Base-by-base conservation (phyloP, 257 asterid species). In the Solanum megistacrolobum region DNA sequence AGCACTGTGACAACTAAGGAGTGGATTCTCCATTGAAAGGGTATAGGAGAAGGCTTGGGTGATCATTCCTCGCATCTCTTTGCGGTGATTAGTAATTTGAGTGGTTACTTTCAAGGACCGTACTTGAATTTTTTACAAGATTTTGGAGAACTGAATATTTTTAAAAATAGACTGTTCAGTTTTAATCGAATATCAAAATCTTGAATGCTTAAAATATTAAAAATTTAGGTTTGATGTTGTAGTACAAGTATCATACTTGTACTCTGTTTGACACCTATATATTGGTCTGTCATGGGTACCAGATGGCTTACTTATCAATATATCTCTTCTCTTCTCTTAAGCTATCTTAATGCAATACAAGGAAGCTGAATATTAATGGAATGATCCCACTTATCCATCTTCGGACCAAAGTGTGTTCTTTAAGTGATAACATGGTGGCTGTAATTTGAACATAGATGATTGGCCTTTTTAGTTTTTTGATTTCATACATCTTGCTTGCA, bases 401-500 rank as follows among this genome's bases (percentile, higher is more conserved):
- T 79, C 18, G 31, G 27, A 79, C 39, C 66, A 79, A 79, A 43
- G 39, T 79, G 66, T 79, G 29, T 43, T 43, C 25, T 78, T 41
- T 43, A 82, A 48, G 29, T 82, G 86, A 29, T 82, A 9, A 82
- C 69, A 10, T 48, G 86, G 69, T 82, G 84, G 39, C 84, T 12
- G 75, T 48, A 13, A 72, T 66, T 34, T 36, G 38, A 21, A 7
- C 65, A 38, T 43, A 13, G 83, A 35, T 72, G 74, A 55, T 84
- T 65, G n/a, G 31, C 25, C 66, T 48, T 46, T 62, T 73, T 82
- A 9, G 12, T 68, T 60, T 83, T 79, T 69, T 83, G 73, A 29
- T 82, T 38, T 85, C 91, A 58, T 60, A 46, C 41, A 48, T 31
- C 69, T 48, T 86, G 65, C 88, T 87, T 71, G 88, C 92, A 97